phyloP scores from a whole-genome alignment of 1,139 yeast genomes.

The Geotrichum fermentans region DNA sequence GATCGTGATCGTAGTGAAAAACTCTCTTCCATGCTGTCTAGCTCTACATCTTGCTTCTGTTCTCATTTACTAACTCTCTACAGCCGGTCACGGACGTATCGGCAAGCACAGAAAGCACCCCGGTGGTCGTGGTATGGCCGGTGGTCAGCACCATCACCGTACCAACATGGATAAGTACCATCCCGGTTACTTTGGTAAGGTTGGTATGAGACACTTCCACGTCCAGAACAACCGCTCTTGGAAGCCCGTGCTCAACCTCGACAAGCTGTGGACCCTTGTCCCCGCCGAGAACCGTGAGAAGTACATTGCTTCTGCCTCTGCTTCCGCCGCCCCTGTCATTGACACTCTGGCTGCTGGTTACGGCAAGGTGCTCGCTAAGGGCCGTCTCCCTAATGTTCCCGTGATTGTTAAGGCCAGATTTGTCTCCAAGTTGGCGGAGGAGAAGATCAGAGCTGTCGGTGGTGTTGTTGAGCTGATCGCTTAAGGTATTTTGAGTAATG shows the following conservation, averaged over 20 bases:
- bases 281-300: constrained; percentile 94
- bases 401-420: constrained; percentile 99
- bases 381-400: constrained; percentile 96
- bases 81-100: constrained; percentile 99
- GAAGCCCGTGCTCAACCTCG: constrained; percentile 97
- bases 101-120: constrained; percentile 99
- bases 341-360: constrained; percentile 99
- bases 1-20: not conserved
- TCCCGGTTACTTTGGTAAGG: constrained; percentile 99
- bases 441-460: constrained; percentile 99
- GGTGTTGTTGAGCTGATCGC: constrained; percentile 99
- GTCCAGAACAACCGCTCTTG: constrained; percentile 93
- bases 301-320: constrained; percentile 78
- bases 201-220: constrained; percentile 99
- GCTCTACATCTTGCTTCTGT: too few species aligned
- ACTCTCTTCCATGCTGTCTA: too few species aligned
- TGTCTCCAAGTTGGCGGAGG: constrained; percentile 98
- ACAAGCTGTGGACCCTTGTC: constrained; percentile 97
- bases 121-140: constrained; percentile 99
- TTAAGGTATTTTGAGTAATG: constrained; percentile 43
- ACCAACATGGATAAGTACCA: constrained; percentile 97
- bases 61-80: constrained; percentile 25
- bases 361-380: constrained; percentile 99
- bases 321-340: constrained; percentile 95
- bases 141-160: constrained; percentile 99